A percentile compares a stretch with the other conserved stretches of the same genome.
These are phyloP conservation scores for Adenanthera pavonina DNA, from an alignment of 306 rosid species.

Conservation along the genomic window DNA sequence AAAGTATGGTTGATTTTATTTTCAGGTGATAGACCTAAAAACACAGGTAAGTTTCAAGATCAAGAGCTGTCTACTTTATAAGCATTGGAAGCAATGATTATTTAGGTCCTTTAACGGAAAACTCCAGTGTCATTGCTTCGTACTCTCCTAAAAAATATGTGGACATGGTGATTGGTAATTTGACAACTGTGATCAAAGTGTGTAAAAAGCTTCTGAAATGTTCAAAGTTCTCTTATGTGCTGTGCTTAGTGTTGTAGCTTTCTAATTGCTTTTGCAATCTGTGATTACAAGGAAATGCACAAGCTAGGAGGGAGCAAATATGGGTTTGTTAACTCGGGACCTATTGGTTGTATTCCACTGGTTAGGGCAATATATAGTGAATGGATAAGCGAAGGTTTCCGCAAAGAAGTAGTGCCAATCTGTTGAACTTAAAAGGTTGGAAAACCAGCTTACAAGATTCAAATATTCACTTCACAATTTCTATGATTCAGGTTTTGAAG, in stretches of 20 bases:
- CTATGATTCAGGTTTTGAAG: slow-evolving; percentile 21
- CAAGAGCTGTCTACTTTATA: slow-evolving; percentile 70
- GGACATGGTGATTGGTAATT: slow-evolving; percentile 68
- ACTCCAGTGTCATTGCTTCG: slow-evolving; percentile 44
- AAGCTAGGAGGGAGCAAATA: slow-evolving; percentile 61
- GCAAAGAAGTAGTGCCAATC: slow-evolving; percentile 37
- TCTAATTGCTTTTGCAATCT: not conserved
- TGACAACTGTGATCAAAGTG: slow-evolving; percentile 66
- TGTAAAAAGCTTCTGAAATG: slow-evolving; percentile 1
- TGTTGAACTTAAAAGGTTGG: slow-evolving; percentile 37
- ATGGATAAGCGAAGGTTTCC: slow-evolving; percentile 36
- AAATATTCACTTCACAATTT: slow-evolving; percentile 48
- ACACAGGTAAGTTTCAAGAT: slow-evolving; percentile 58
- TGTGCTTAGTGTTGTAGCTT: not conserved
- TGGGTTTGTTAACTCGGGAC: slow-evolving; percentile 42
- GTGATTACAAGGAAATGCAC: slow-evolving; percentile 42
- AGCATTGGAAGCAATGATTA: slow-evolving; percentile 71
- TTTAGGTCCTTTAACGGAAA: slow-evolving; percentile 45
- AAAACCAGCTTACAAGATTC: slow-evolving; percentile 50
- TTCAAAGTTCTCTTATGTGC: not conserved
- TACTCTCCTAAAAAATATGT: slow-evolving; percentile 51
- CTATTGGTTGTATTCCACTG: slow-evolving; percentile 43
- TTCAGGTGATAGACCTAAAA: slow-evolving; percentile 65
- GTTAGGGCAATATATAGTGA: slow-evolving; percentile 6
- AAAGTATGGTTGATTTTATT: not conserved